These are phyloP conservation scores for grape (Vitis vinifera) DNA, from an alignment of 164 flowering plant genomes.

Conservation along the genomic window ASM3070453v1 NC_081812.1:22251001-22251500, in stretches of 20 bases:
- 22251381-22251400: constrained; percentile 71
- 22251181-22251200: constrained; percentile 10
- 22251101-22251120: constrained; percentile 13
- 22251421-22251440: constrained; percentile 66
- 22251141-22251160: background rate
- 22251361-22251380: constrained; percentile 80
- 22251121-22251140: background rate
- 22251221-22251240: constrained; percentile 11
- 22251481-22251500: constrained; percentile 2
- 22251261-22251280: constrained; percentile 24
- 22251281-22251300: constrained; percentile 70
- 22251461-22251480: constrained; percentile 71
- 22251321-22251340: constrained; percentile 77
- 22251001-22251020: constrained; percentile 18
- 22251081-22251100: constrained; percentile 53
- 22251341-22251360: constrained; percentile 77
- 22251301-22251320: constrained; percentile 64
- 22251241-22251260: constrained; percentile 9
- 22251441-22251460: constrained; percentile 76
- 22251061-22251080: constrained; percentile 60
- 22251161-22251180: background rate
- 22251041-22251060: constrained; percentile 60
- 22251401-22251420: constrained; percentile 79
- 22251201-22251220: constrained; percentile 8
- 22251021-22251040: constrained; percentile 16